Conservation (phyloP, 1,139 yeast species). For the Yamadazyma atlantica region DNA sequence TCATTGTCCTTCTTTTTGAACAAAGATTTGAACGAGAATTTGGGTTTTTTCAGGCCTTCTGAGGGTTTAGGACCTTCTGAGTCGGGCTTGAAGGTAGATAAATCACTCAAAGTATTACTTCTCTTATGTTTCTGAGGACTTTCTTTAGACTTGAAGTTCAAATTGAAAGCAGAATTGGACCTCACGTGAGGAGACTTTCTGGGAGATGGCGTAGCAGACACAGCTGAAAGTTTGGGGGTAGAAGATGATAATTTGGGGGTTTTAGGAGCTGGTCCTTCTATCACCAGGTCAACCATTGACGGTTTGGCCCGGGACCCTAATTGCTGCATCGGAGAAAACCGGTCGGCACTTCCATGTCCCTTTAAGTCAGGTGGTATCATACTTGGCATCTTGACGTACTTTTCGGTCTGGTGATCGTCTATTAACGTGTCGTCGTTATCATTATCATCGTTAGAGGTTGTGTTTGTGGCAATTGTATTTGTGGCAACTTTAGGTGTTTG, state of each 20-base stretch:
- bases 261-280: conserved; percentile 5
- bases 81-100: conserved; percentile 14
- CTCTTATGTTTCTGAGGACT: conserved; percentile 23
- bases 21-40: conserved; percentile 40
- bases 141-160: conserved; percentile 15
- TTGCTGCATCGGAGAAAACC: conserved; percentile 2
- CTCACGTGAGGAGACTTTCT: conserved; percentile 28
- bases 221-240: conserved; percentile 6
- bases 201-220: conserved; percentile 15
- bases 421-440: conserved; percentile 29
- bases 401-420: conserved; percentile 13
- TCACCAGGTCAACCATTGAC: conserved; percentile 10
- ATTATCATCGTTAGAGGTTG: too few relatives aligned
- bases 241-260: neutral
- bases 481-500: too few relatives aligned
- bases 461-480: too few relatives aligned
- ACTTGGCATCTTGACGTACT: conserved; percentile 17
- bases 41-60: conserved; percentile 22
- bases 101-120: conserved; percentile 27
- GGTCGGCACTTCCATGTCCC: neutral
- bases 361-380: conserved; percentile 14
- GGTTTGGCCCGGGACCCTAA: neutral
- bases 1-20: conserved; percentile 28
- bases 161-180: conserved; percentile 30
- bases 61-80: conserved; percentile 11